phyloP scores from a whole-genome alignment of 768 basidiomycete species.

The Phallus indusiatus region DNA sequence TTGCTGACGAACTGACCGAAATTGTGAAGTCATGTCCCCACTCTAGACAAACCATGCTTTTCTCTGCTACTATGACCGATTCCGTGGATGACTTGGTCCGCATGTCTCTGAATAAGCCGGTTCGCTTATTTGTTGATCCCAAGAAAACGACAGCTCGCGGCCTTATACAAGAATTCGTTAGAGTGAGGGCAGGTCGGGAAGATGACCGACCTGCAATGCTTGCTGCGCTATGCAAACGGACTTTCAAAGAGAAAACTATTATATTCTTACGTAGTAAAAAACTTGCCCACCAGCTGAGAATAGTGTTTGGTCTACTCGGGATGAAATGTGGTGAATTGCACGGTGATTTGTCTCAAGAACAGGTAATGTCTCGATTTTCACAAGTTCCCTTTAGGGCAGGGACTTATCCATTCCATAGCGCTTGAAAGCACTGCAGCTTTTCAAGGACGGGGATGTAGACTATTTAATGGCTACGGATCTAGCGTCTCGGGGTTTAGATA shows the following conservation, averaged over 20 bases:
- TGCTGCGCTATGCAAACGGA: constrained; percentile 76
- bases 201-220: constrained; percentile 69
- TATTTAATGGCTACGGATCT: constrained; percentile 95
- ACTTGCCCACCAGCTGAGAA: constrained; percentile 92
- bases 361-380: constrained; percentile 41
- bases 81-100: constrained; percentile 88
- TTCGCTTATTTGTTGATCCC: constrained; percentile 91
- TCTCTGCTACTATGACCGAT: constrained; percentile 99
- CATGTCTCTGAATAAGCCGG: constrained; percentile 88
- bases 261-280: constrained; percentile 96
- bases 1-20: constrained; percentile 88
- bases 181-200: constrained; percentile 76
- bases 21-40: constrained; percentile 85
- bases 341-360: constrained; percentile 93
- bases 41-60: constrained; percentile 94
- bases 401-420: constrained; percentile 41
- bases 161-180: constrained; percentile 89
- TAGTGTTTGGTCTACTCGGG: constrained; percentile 83
- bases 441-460: constrained; percentile 82
- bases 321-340: constrained; percentile 90
- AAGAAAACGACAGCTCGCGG: constrained; percentile 80
- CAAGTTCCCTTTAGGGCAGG: constrained; percentile 4
- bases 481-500: constrained; percentile 91
- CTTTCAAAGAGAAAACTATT: constrained; percentile 76
- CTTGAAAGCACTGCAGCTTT: constrained; percentile 73